phyloP scores from a whole-genome alignment of 345 rosid genomes.

The Dovyalis caffra region DNA sequence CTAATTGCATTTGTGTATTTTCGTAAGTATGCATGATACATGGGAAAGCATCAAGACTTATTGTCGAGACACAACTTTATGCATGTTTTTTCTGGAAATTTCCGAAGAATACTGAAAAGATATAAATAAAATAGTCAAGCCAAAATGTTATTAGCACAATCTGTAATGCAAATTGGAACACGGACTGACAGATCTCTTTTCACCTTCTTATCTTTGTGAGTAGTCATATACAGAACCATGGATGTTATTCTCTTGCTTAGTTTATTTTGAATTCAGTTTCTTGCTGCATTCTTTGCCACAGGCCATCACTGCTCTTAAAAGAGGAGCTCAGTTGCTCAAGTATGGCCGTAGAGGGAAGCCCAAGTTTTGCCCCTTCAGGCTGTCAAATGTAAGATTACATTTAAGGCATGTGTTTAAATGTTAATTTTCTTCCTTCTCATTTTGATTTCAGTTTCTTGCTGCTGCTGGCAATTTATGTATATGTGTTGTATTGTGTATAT shows the following conservation, averaged over 20 bases:
- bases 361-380: slow-evolving; percentile 3
- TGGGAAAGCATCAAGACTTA: neutral
- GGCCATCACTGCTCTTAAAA: slow-evolving; percentile 4
- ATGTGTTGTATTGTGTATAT: neutral
- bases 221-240: neutral
- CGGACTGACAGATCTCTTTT: no score
- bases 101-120: neutral
- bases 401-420: neutral
- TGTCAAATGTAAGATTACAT: neutral
- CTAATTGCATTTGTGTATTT: neutral
- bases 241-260: neutral
- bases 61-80: neutral
- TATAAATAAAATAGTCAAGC: neutral
- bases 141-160: neutral
- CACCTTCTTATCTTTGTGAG: neutral
- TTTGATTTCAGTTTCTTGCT: neutral
- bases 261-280: neutral
- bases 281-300: neutral
- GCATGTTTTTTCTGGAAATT: neutral
- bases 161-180: no score
- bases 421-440: neutral
- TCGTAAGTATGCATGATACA: neutral
- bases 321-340: slow-evolving; percentile 8
- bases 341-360: slow-evolving; percentile 7
- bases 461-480: neutral